phyloP scores from a whole-genome alignment of 176 grass and related monocot species.

The Eleusine coracana region DNA sequence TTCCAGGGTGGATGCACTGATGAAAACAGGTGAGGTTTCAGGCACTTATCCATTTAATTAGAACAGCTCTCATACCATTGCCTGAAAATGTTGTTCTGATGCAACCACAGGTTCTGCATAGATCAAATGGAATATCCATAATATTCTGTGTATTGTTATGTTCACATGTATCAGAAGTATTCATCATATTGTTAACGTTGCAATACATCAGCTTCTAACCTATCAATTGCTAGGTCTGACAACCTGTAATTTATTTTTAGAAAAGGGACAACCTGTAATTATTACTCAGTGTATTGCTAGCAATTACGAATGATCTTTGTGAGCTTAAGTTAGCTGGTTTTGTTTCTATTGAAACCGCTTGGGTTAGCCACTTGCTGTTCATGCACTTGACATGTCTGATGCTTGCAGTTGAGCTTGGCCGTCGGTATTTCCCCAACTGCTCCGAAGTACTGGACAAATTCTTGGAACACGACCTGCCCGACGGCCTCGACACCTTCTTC shows the following conservation, averaged over 20 bases:
- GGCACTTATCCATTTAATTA: slow-evolving; percentile 9
- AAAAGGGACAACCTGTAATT: too few species aligned
- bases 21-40: slow-evolving; percentile 72
- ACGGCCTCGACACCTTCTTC: slow-evolving; percentile 47
- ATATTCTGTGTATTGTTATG: background rate
- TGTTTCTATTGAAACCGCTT: too few species aligned
- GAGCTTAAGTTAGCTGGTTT: slow-evolving; percentile 3
- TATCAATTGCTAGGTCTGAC: background rate
- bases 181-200: too few species aligned
- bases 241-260: background rate
- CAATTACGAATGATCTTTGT: background rate
- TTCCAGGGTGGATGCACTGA: slow-evolving; percentile 72
- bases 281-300: too few species aligned
- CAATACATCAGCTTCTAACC: too few species aligned
- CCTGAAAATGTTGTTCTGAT: background rate
- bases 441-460: slow-evolving; percentile 86
- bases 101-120: background rate
- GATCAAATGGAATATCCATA: background rate
- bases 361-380: background rate
- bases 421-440: slow-evolving; percentile 84
- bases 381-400: slow-evolving; percentile 16
- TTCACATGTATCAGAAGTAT: background rate
- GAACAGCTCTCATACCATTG: background rate
- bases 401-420: slow-evolving; percentile 77
- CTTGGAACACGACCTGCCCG: slow-evolving; percentile 63